A percentile compares a stretch with the other conserved stretches of the same genome.
Conservation (phyloP, 805 yeast genomes). For the Priceomyces castillae region DNA sequence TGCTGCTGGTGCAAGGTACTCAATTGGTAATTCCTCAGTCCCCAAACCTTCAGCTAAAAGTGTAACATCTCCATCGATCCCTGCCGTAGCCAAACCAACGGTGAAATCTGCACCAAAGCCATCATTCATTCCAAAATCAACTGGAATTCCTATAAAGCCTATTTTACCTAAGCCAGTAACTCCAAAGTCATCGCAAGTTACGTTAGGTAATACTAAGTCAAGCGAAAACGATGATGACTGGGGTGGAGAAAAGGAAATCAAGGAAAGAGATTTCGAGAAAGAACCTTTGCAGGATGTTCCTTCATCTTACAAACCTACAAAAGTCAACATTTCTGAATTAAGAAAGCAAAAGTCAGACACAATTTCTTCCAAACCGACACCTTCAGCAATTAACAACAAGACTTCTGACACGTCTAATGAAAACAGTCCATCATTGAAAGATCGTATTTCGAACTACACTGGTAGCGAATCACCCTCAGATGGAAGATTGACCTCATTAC, state of each 20-base stretch:
- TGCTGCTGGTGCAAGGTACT: slow-evolving; percentile 95
- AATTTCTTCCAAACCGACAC: slow-evolving; percentile 41
- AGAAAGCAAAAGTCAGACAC: slow-evolving; percentile 49
- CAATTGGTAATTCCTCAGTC: slow-evolving; percentile 45
- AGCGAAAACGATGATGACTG: slow-evolving; percentile 56
- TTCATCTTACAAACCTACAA: slow-evolving; percentile 64
- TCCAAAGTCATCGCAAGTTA: slow-evolving; percentile 14
- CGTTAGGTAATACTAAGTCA: not conserved
- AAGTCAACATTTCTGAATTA: slow-evolving; percentile 56
- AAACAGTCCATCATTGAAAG: slow-evolving; percentile 48
- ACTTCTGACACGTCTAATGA: slow-evolving; percentile 11
- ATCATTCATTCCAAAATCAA: slow-evolving; percentile 31
- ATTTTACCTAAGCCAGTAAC: slow-evolving; percentile 28
- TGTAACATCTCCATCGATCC: slow-evolving; percentile 22
- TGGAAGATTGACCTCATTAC: slow-evolving; percentile 58
- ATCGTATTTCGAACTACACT: slow-evolving; percentile 44
- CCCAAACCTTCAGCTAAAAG: slow-evolving; percentile 16
- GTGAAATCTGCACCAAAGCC: slow-evolving; percentile 16
- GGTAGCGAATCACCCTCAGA: slow-evolving; percentile 27
- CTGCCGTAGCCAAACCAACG: slow-evolving; percentile 25
- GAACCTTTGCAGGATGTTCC: slow-evolving; percentile 53
- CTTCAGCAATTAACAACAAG: slow-evolving; percentile 10
- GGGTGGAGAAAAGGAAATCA: slow-evolving; percentile 63
- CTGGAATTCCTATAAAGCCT: slow-evolving; percentile 41
- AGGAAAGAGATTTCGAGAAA: slow-evolving; percentile 50